Conservation (phyloP, 495 filamentous ascomycete genomes). For the Annulohypoxylon bovei region DNA sequence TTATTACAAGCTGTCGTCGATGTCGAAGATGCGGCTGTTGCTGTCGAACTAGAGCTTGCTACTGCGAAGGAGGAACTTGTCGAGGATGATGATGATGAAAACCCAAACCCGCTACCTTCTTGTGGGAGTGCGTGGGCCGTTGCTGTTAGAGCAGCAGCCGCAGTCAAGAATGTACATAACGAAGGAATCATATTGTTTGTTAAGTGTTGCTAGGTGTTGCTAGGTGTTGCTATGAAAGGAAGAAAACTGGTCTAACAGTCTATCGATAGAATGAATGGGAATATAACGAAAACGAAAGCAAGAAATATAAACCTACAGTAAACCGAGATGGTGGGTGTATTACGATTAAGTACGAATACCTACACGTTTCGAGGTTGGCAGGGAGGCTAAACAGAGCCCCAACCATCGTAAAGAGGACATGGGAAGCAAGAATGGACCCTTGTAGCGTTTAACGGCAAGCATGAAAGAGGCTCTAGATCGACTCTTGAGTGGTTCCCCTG, state of each 20-base stretch:
- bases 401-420: slow-evolving; percentile 5
- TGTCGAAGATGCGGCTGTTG: slow-evolving; percentile 19
- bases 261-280: slow-evolving; percentile 2
- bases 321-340: slow-evolving; percentile 8
- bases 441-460: slow-evolving; percentile 1
- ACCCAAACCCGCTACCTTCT: slow-evolving; percentile 29
- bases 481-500: background rate
- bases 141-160: slow-evolving; percentile 36
- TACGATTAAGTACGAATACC: slow-evolving; percentile 18
- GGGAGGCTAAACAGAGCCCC: background rate
- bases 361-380: slow-evolving; percentile 13
- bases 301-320: slow-evolving; percentile 21
- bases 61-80: slow-evolving; percentile 28
- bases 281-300: slow-evolving; percentile 8
- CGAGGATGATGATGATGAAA: slow-evolving; percentile 15
- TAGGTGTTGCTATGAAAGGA: background rate
- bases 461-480: slow-evolving; percentile 12
- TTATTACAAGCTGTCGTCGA: slow-evolving; percentile 69
- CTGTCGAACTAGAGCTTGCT: slow-evolving; percentile 27
- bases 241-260: slow-evolving; percentile 1
- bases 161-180: slow-evolving; percentile 34
- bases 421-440: background rate
- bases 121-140: slow-evolving; percentile 43
- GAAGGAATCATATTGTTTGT: slow-evolving; percentile 43
- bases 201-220: too few relatives aligned